phyloP scores from a whole-genome alignment of 768 basidiomycete species.

The Psilocybe subaeruginosa region DNA sequence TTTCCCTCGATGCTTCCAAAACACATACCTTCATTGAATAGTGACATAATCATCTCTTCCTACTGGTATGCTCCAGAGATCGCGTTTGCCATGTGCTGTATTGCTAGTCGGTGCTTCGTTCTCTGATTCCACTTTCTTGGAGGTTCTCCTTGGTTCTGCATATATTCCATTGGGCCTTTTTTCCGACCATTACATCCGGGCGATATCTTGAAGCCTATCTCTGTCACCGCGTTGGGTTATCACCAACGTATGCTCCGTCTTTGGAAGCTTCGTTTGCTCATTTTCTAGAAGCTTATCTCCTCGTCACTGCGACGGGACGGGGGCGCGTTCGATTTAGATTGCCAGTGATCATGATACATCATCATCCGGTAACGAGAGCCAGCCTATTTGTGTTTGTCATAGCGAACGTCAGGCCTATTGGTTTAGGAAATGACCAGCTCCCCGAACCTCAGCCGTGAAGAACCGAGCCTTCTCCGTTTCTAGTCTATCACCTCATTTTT shows the following conservation, averaged over 20 bases:
- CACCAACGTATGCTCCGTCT: not conserved
- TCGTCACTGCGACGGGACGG: not conserved
- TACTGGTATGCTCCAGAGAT: not conserved
- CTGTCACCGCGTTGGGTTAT: not conserved
- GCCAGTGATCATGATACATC: not conserved
- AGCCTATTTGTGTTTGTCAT: conserved; percentile 8
- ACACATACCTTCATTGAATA: not conserved
- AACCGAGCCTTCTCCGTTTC: conserved; percentile 29
- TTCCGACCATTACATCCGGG: conserved; percentile 15
- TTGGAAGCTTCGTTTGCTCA: not conserved
- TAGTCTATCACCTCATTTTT: conserved; percentile 16
- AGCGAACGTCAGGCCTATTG: not conserved
- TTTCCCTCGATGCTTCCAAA: not conserved
- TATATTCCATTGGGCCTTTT: conserved; percentile 11
- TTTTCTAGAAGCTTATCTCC: not conserved
- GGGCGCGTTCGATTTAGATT: not conserved
- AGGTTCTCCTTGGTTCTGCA: not conserved
- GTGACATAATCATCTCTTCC: not conserved
- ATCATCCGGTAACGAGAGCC: not conserved
- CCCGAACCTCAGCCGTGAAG: conserved; percentile 24
- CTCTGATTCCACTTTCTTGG: not conserved
- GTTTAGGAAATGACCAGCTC: not conserved
- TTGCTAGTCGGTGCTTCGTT: conserved; percentile 1
- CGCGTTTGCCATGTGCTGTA: conserved; percentile 2
- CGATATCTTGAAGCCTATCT: not conserved